These are phyloP conservation scores for Candida freyschussii DNA, from an alignment of 1,139 yeast genomes.

Conservation along the genomic window DNA sequence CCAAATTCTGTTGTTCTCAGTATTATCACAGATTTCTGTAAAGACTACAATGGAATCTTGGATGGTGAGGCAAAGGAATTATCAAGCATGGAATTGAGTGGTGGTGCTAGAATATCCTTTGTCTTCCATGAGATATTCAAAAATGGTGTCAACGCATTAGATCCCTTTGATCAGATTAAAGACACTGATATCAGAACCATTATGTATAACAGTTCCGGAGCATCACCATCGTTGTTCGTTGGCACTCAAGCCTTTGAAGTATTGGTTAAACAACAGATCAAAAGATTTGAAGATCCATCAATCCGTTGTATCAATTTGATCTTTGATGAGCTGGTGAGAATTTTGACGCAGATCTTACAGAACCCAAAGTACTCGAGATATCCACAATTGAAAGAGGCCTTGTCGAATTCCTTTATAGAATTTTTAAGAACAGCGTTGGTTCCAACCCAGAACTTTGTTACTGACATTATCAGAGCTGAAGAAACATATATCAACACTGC, in stretches of 20 bases:
- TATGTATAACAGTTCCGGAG: conserved; percentile 93
- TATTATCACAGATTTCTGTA: conserved; percentile 88
- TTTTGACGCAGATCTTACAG: conserved; percentile 75
- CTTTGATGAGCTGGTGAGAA: conserved; percentile 91
- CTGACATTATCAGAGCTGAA: conserved; percentile 78
- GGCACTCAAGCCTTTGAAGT: conserved; percentile 98
- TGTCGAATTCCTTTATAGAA: conserved; percentile 73
- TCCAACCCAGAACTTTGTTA: conserved; percentile 83
- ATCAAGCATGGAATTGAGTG: conserved; percentile 78
- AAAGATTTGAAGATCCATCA: conserved; percentile 92
- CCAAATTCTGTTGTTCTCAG: conserved; percentile 87
- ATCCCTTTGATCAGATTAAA: conserved; percentile 96
- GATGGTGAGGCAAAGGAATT: conserved; percentile 94
- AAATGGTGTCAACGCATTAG: conserved; percentile 87
- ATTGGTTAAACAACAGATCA: conserved; percentile 90
- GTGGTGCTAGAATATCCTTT: conserved; percentile 97
- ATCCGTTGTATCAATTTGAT: conserved; percentile 84
- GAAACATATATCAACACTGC: conserved; percentile 96
- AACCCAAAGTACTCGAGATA: conserved; percentile 83
- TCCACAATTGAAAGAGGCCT: conserved; percentile 84
- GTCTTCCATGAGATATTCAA: conserved; percentile 96
- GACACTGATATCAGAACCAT: conserved; percentile 98
- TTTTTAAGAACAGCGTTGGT: conserved; percentile 73
- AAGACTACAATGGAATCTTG: conserved; percentile 85
- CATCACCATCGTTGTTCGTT: conserved; percentile 95